Percentiles rank a stretch among this genome's conserved stretches.
These are phyloP conservation scores for Yarrowia yakushimensis DNA, from an alignment of 805 yeast genomes.

Conservation along the genomic window DNA sequence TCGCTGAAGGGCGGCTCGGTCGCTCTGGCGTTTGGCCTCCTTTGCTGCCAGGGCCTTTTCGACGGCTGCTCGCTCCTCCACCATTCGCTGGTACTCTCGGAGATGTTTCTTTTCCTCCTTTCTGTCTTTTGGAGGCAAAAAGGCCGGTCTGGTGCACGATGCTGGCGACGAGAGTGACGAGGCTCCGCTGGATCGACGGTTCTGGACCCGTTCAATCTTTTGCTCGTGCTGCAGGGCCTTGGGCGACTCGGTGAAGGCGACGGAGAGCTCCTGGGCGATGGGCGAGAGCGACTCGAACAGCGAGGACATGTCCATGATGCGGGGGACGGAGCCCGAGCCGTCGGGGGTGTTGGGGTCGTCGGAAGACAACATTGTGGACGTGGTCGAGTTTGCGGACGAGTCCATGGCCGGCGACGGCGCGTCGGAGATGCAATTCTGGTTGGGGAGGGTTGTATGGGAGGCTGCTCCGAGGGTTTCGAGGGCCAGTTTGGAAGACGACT, in stretches of 20 bases:
- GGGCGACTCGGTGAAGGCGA: slow-evolving; percentile 23
- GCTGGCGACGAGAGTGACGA: slow-evolving; percentile 27
- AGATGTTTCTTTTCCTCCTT: slow-evolving; percentile 24
- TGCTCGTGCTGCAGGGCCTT: slow-evolving; percentile 18
- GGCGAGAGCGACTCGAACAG: slow-evolving; percentile 22
- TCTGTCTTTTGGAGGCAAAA: slow-evolving; percentile 57
- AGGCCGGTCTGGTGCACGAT: slow-evolving; percentile 57
- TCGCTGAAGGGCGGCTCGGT: slow-evolving; percentile 30
- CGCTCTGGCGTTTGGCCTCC: slow-evolving; percentile 25
- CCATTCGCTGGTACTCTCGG: slow-evolving; percentile 31
- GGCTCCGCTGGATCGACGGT: background rate
- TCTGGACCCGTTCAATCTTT: background rate
- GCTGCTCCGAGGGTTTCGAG: slow-evolving; percentile 16
- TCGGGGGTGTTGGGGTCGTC: slow-evolving; percentile 26
- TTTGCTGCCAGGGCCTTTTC: slow-evolving; percentile 37
- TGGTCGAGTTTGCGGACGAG: slow-evolving; percentile 19
- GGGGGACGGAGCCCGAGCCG: slow-evolving; percentile 20
- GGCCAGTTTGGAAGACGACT: slow-evolving; percentile 8
- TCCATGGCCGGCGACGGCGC: slow-evolving; percentile 17
- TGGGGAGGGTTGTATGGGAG: background rate
- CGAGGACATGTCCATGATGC: slow-evolving; percentile 22
- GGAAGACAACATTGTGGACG: slow-evolving; percentile 26
- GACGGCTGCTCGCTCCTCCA: slow-evolving; percentile 39
- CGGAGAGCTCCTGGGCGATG: slow-evolving; percentile 20
- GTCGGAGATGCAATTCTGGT: background rate